A percentile compares a stretch with the other conserved stretches of the same genome.
Conservation (phyloP, 2,329 filamentous ascomycete species). For the Epichloe sp. region DNA sequence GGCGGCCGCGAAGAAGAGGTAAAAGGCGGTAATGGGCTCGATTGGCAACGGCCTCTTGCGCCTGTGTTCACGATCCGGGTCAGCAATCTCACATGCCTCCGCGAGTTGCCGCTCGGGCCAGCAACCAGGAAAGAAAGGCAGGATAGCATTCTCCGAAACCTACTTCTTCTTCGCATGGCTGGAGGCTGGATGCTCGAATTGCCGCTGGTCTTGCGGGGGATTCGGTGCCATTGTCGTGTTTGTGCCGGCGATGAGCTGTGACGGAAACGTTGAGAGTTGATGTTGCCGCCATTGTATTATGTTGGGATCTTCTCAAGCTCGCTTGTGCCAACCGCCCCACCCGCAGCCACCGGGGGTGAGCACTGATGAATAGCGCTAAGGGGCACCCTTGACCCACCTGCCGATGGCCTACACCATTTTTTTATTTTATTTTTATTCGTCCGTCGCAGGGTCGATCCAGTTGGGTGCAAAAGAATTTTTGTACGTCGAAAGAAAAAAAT, state of each 20-base stretch:
- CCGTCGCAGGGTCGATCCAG: not conserved
- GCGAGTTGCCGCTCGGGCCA: not conserved
- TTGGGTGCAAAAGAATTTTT: not conserved
- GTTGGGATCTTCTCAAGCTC: no score
- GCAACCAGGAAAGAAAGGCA: not conserved
- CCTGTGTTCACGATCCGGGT: constrained; percentile 16
- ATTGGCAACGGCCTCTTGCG: constrained; percentile 47
- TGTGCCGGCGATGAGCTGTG: constrained; percentile 5
- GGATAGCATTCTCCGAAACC: constrained; percentile 4
- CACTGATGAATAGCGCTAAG: not conserved
- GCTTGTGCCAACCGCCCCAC: no score
- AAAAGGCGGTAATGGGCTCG: constrained; percentile 65
- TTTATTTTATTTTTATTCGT: not conserved
- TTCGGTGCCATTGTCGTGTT: constrained; percentile 26
- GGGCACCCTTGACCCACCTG: not conserved
- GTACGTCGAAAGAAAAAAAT: not conserved
- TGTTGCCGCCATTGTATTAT: constrained; percentile 1
- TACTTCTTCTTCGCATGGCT: constrained; percentile 41
- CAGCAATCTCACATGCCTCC: not conserved
- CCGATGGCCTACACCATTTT: not conserved
- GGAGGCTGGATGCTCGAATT: constrained; percentile 35
- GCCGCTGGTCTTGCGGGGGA: constrained; percentile 14
- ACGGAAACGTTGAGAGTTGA: constrained; percentile 6
- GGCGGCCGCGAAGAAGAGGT: constrained; percentile 63
- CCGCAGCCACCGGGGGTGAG: not conserved